These are phyloP conservation scores for Ehretia macrophylla DNA, from an alignment of 257 asterid genomes.

Conservation along the genomic window DNA sequence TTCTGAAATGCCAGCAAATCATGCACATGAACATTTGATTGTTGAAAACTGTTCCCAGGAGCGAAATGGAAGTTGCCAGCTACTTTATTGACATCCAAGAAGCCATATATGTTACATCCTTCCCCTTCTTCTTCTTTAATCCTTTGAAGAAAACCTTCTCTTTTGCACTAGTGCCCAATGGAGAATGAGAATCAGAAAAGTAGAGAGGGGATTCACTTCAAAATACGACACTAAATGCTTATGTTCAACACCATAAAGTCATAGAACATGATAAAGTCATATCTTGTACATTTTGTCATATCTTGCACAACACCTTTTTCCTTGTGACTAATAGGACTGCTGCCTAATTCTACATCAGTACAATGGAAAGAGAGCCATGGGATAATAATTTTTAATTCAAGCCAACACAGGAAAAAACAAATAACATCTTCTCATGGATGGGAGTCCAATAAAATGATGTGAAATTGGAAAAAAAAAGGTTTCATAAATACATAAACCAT, in stretches of 20 bases:
- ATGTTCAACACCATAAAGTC: slow-evolving; percentile 1
- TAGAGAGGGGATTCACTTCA: slow-evolving; percentile 1
- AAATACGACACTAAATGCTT: neutral
- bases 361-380: too few species aligned
- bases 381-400: too few species aligned
- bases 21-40: slow-evolving; percentile 81
- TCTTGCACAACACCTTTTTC: too few species aligned
- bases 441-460: too few species aligned
- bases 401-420: too few species aligned
- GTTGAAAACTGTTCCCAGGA: slow-evolving; percentile 98
- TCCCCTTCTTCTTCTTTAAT: slow-evolving; percentile 96
- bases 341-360: too few species aligned
- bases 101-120: slow-evolving; percentile 91
- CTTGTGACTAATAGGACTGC: too few species aligned
- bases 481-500: too few species aligned
- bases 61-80: slow-evolving; percentile 99
- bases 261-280: neutral
- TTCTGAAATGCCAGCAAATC: slow-evolving; percentile 87
- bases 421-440: too few species aligned
- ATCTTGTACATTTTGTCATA: too few species aligned
- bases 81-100: slow-evolving; percentile 89
- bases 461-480: too few species aligned
- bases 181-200: slow-evolving; percentile 13
- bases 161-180: slow-evolving; percentile 59
- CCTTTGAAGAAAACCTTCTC: slow-evolving; percentile 94